Conservation (phyloP, 345 rosid genomes). For the Adansonia digitata region DNA sequence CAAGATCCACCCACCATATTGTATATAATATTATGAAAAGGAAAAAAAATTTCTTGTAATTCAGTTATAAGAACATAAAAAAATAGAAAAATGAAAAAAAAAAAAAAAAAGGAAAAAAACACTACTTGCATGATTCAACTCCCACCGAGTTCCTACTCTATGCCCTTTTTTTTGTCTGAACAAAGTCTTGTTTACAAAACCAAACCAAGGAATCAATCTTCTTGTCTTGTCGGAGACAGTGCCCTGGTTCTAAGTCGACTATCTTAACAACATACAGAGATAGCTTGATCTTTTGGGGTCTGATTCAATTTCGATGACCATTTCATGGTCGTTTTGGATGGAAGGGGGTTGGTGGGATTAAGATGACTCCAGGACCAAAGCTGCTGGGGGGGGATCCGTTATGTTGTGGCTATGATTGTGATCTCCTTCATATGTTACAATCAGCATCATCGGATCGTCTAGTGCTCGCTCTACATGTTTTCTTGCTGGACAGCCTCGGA, state of each 20-base stretch:
- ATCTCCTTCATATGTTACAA: conserved; percentile 84
- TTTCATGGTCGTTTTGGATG: conserved; percentile 7
- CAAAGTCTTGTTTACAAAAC: conserved; percentile 8
- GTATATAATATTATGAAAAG: neutral
- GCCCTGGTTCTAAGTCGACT: conserved; percentile 22
- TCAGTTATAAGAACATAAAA: conserved; percentile 6
- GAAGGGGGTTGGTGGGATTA: conserved; percentile 16
- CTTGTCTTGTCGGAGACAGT: conserved; percentile 18
- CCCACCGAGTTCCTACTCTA: conserved; percentile 40
- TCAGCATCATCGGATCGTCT: conserved; percentile 72
- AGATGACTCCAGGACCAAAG: conserved; percentile 60
- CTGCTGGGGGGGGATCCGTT: conserved; percentile 29
- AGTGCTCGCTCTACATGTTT: conserved; percentile 87
- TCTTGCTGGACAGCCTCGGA: conserved; percentile 85
- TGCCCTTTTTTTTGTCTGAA: neutral
- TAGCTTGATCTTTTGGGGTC: too few species aligned
- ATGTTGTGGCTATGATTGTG: conserved; percentile 47
- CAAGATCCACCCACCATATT: conserved; percentile 33
- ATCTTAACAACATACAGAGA: too few species aligned
- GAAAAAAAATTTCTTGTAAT: neutral
- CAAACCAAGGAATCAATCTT: conserved; percentile 19
- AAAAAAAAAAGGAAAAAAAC: conserved; percentile 12
- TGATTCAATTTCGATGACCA: neutral
- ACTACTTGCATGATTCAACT: conserved; percentile 39
- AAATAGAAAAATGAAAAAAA: neutral